Evolutionary conservation across 371 early-diverging fungal genomes (phyloP).

Genomic region (Smittium culicis): DNA sequence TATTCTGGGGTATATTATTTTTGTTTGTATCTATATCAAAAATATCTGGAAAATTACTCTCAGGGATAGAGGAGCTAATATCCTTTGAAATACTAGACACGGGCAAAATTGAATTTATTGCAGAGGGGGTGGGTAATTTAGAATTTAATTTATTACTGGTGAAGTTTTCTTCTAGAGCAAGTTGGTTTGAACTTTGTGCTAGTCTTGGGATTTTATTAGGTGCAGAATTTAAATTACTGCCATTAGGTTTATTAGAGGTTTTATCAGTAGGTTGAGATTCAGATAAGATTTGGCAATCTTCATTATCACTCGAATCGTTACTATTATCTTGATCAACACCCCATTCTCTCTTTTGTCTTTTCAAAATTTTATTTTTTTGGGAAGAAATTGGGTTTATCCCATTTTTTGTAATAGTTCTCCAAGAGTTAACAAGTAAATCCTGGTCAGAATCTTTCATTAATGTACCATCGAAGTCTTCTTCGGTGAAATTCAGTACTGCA

Average conservation of each 20-base stretch:
- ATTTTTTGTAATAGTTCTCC: slow-evolving; percentile 52
- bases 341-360: slow-evolving; percentile 4
- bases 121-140: neutral
- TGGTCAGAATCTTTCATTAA: slow-evolving; percentile 46
- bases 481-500: slow-evolving; percentile 48
- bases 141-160: neutral
- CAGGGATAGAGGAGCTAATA: slow-evolving; percentile 4
- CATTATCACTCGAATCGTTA: slow-evolving; percentile 3
- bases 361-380: neutral
- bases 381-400: slow-evolving; percentile 23
- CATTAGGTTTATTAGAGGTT: neutral
- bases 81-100: neutral
- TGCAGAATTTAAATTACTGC: neutral
- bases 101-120: neutral
- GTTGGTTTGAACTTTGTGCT: slow-evolving; percentile 21
- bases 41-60: slow-evolving; percentile 10
- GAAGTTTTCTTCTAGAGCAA: slow-evolving; percentile 19
- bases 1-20: no score
- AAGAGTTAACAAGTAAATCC: slow-evolving; percentile 36
- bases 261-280: neutral
- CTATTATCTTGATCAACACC: neutral
- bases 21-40: neutral
- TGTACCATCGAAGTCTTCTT: slow-evolving; percentile 45
- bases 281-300: slow-evolving; percentile 1
- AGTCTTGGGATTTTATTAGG: slow-evolving; percentile 14